Evolutionary conservation across 129 eudicot species (phyloP), one percentile per base, ranked within the genome.

Genomic region (Escallonia rubra): DNA sequence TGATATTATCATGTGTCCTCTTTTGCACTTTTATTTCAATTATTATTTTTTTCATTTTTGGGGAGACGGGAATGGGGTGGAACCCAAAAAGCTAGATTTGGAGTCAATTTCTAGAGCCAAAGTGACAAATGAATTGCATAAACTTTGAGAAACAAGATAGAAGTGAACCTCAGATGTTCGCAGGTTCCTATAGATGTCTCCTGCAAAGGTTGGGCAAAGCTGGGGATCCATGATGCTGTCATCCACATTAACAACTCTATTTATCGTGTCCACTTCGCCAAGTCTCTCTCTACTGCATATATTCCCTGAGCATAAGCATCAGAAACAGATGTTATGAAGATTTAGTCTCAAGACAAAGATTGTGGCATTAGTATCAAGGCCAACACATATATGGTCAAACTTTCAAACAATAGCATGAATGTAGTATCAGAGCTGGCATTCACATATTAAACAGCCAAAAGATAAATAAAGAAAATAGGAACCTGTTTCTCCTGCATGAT

Each of bases 141-240:
- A 64, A 49, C 49, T 38, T n/a, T 8, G 52, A 64, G 45, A 53
- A 34, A 43, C 65, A 52, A n/a, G 5, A 23, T 15, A 23, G 34
- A 23, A 23, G 34, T 23, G 11, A 56, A 87, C 98, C 96, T 89
- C 99, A 3, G 96, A 71, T 59, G 86, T 95, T 72, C 95, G 72
- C 81, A 93, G 78, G 75, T 93, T 93, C 74, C 86, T 91, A 82
- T 89, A 93, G 41, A 93, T 93, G 76, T 93, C 99, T 85, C 96
- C 89, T 63, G 96, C 99, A 68, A 89, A 84, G 16, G 96, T 87
- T 44, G 96, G 90, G 76, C 99, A 93, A 63, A 87, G 52, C 74
- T 93, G 96, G 6, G 99, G 99, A 34, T 93, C 99, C 80, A 80
- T 79, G 41, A 78, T 77, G 74, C 86, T 82, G 10, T 79, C 79